phyloP scores from a whole-genome alignment of 2,329 filamentous ascomycete species.

The Cytospora schulzeri region DNA sequence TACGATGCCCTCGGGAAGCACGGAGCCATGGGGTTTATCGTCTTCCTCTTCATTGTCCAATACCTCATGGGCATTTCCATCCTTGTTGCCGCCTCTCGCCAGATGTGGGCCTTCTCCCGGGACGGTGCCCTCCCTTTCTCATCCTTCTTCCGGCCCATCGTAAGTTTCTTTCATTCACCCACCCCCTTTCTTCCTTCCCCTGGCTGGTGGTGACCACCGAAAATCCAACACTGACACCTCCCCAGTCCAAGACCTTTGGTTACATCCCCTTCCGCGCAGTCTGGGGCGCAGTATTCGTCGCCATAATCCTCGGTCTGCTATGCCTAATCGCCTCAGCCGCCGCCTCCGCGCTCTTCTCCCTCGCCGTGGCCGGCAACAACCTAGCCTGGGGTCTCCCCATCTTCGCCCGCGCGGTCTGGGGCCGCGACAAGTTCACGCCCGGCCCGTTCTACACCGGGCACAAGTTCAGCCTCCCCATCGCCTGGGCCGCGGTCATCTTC shows the following conservation, averaged over 20 bases:
- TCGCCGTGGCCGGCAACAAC: conserved; percentile 62
- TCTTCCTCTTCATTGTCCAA: conserved; percentile 60
- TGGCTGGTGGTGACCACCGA: background rate
- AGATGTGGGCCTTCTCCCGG: conserved; percentile 65
- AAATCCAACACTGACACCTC: background rate
- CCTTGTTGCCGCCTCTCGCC: conserved; percentile 59
- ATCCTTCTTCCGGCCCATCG: conserved; percentile 56
- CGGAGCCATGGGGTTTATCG: conserved; percentile 61
- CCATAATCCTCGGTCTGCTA: conserved; percentile 57
- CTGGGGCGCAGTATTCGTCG: conserved; percentile 54
- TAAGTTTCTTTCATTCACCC: conserved; percentile 24
- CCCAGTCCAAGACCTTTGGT: conserved; percentile 49
- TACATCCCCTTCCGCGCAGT: conserved; percentile 61
- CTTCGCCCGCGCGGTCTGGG: conserved; percentile 60
- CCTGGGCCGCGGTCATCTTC: conserved; percentile 55
- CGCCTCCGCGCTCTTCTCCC: conserved; percentile 60
- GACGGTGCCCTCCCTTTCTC: conserved; percentile 65
- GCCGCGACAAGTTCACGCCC: conserved; percentile 56
- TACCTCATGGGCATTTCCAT: conserved; percentile 64
- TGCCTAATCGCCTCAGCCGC: conserved; percentile 59
- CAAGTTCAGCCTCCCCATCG: conserved; percentile 53
- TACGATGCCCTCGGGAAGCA: conserved; percentile 62
- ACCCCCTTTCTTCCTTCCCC: background rate
- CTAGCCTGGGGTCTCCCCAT: conserved; percentile 63
- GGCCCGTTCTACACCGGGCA: conserved; percentile 61